These are phyloP conservation scores for Leishmania braziliensis DNA, from an alignment of 208 protist species.

Conservation along the genomic window DNA sequence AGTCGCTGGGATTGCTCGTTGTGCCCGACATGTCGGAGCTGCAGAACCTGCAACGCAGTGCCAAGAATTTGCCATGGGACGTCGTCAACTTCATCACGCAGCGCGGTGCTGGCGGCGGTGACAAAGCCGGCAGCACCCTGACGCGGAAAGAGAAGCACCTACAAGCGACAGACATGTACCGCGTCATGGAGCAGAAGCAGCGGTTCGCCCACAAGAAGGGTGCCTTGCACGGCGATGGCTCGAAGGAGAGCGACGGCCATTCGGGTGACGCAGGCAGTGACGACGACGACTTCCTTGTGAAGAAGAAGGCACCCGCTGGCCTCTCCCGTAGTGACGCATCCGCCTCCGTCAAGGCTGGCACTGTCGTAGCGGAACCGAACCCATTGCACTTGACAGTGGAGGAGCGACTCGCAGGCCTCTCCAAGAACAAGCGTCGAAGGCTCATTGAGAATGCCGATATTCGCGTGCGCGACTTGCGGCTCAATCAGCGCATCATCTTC, in stretches of 20 bases:
- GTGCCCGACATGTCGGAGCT: slow-evolving; percentile 95
- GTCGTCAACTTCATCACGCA: slow-evolving; percentile 86
- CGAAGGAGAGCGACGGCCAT: not conserved
- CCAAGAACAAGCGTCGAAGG: slow-evolving; percentile 81
- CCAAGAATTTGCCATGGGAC: slow-evolving; percentile 92
- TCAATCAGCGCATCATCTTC: slow-evolving; percentile 74
- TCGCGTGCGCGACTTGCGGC: slow-evolving; percentile 75
- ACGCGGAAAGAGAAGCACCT: slow-evolving; percentile 86
- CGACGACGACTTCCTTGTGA: slow-evolving; percentile 50
- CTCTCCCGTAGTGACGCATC: not conserved
- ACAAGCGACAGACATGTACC: slow-evolving; percentile 86
- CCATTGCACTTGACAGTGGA: slow-evolving; percentile 59
- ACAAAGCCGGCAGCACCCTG: slow-evolving; percentile 15
- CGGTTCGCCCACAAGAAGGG: slow-evolving; percentile 52
- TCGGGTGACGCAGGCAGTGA: slow-evolving; percentile 40
- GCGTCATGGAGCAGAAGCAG: slow-evolving; percentile 81
- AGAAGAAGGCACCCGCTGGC: slow-evolving; percentile 28
- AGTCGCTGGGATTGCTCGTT: slow-evolving; percentile 93
- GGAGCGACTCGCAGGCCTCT: slow-evolving; percentile 88
- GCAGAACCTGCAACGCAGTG: slow-evolving; percentile 57
- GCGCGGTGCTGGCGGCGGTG: slow-evolving; percentile 17
- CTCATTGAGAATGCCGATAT: slow-evolving; percentile 83
- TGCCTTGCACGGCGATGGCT: slow-evolving; percentile 21
- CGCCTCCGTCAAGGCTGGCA: not conserved
- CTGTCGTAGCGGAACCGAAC: not conserved